Base-by-base conservation (phyloP, 2,329 filamentous ascomycete genomes). In the Neonectria coccinea region DNA sequence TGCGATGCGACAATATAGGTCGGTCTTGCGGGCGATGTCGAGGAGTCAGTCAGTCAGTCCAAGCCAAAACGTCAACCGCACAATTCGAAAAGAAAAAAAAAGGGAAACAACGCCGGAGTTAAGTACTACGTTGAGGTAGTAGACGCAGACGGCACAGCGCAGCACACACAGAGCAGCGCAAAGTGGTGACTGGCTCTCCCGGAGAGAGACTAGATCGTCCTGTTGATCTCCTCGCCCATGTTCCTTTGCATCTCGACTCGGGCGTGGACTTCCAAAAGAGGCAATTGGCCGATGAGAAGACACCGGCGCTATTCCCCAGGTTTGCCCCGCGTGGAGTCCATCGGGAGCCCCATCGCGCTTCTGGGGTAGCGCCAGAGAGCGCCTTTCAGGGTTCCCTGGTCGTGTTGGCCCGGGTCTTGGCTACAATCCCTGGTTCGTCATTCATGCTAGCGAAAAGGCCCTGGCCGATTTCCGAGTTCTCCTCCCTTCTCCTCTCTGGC, bases 161-260 rank as follows among this genome's bases (percentile, higher is more conserved):
- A 25, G 25, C 25, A 25, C 25, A 25, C 25, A 25, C 56, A 59
- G 62, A 59, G 54, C 64, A 41, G 39, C 39, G 39, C 16, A 14
- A 12, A 63, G 52, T 54, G 47, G 31, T 39, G 36, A 39, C 36
- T 39, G 16, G 36, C 12, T 61, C 48, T 45, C 59, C 69, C 54
- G 18, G 39, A 57, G 64, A 41, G 56, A 62, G 70, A 65, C 69
- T 65, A 69, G 72, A 74, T 74, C 70, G 61, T 66, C 25, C 25
- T 65, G 61, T 72, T 42, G 68, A 73, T 66, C 66, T 64, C 62
- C 54, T 64, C 55, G 45, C 53, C 64, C 60, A 52, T 54, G 68
- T 68, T 71, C 68, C 66, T 72, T 73, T 67, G 72, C 70, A 73
- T 68, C 67, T 68, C 50, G 59, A 63, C 69, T 64, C 72, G 72